Conservation (phyloP, 2,329 filamentous ascomycete genomes). For the Pseudopyricularia javanii region DNA sequence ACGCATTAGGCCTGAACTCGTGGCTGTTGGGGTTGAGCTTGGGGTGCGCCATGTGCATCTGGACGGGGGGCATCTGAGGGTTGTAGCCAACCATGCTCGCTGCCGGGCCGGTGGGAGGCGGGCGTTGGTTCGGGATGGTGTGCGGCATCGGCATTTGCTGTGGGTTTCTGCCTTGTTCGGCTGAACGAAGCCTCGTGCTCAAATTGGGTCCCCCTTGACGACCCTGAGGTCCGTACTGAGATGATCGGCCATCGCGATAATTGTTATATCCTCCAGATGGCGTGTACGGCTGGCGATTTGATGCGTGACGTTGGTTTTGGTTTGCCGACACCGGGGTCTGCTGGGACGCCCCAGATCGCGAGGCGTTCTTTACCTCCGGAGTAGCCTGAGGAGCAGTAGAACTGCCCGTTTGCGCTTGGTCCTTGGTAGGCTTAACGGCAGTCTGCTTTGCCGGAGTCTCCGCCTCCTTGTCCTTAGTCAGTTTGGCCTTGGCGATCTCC, state of each 20-base stretch:
- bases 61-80: conserved; percentile 38
- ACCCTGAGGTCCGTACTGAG: conserved; percentile 25
- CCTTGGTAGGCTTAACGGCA: conserved; percentile 10
- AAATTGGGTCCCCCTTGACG: conserved; percentile 30
- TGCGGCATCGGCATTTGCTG: conserved; percentile 24
- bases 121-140: conserved; percentile 52
- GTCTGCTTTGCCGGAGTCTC: conserved; percentile 9
- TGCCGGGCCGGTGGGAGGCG: conserved; percentile 61
- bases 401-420: not conserved
- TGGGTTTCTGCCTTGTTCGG: conserved; percentile 26
- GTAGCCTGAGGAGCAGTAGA: conserved; percentile 10
- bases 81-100: conserved; percentile 41
- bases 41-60: conserved; percentile 31
- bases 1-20: conserved; percentile 79
- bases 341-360: conserved; percentile 20
- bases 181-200: conserved; percentile 35
- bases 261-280: conserved; percentile 1
- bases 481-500: conserved; percentile 37
- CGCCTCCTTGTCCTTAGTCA: conserved; percentile 38
- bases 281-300: conserved; percentile 26
- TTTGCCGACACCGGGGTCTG: conserved; percentile 19
- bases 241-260: conserved; percentile 34
- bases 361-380: not conserved
- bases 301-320: conserved; percentile 39
- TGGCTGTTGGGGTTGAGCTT: conserved; percentile 54